These are phyloP conservation scores for Fusarium zealandicum DNA, from an alignment of 2,329 filamentous ascomycete species.

Conservation along the genomic window DNA sequence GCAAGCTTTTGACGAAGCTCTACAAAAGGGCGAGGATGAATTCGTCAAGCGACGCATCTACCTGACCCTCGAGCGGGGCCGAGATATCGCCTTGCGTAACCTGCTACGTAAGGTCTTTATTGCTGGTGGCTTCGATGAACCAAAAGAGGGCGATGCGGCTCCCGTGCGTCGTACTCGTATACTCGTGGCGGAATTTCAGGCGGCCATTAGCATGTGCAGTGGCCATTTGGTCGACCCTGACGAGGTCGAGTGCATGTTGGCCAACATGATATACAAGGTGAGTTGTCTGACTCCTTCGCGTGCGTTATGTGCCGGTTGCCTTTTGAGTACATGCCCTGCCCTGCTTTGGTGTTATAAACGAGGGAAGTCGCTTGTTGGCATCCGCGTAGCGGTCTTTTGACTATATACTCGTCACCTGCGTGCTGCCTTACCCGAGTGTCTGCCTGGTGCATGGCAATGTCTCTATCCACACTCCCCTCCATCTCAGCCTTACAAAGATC, in stretches of 20 bases:
- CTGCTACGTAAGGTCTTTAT: slow-evolving; percentile 91
- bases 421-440: slow-evolving; percentile 33
- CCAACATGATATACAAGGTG: slow-evolving; percentile 99
- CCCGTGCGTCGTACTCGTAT: slow-evolving; percentile 77
- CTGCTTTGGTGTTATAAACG: not conserved
- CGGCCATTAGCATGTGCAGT: slow-evolving; percentile 79
- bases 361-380: slow-evolving; percentile 10
- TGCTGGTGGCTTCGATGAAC: slow-evolving; percentile 79
- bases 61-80: slow-evolving; percentile 87
- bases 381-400: slow-evolving; percentile 33
- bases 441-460: slow-evolving; percentile 33
- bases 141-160: slow-evolving; percentile 70
- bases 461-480: slow-evolving; percentile 29
- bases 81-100: slow-evolving; percentile 91
- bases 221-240: slow-evolving; percentile 78
- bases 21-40: slow-evolving; percentile 84
- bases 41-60: slow-evolving; percentile 95
- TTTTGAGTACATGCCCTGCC: not conserved
- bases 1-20: slow-evolving; percentile 80
- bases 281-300: slow-evolving; percentile 29
- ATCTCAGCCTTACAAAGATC: slow-evolving; percentile 36
- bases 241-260: slow-evolving; percentile 93
- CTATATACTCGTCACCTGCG: slow-evolving; percentile 39
- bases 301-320: slow-evolving; percentile 15
- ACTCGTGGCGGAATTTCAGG: slow-evolving; percentile 82